Base-by-base conservation (phyloP, 805 yeast genomes). In the Wickerhamiella lipophila region DNA sequence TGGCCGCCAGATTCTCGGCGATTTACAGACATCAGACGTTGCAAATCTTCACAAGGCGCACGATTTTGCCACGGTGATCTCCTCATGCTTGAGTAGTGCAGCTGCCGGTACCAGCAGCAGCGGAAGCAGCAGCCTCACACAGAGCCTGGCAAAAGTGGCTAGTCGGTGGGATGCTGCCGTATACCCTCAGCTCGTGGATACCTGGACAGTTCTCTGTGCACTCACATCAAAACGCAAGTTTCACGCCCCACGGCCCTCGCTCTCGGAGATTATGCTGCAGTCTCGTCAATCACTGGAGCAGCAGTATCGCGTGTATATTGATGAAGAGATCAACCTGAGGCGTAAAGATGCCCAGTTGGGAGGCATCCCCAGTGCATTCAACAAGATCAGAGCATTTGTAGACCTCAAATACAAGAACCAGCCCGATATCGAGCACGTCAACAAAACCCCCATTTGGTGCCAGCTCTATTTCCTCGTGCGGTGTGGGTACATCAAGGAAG, bases 371-470 rank as follows among this genome's bases (percentile, higher is more conserved):
- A 77, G 84, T 1, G 79, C 79, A 54, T 68, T 79, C 40, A 81
- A 79, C 62, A 88, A 83, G 59, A 75, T 88, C 27, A 74, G 75
- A 52, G 77, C 81, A 74, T 83, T 59, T 63, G 76, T 58, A 72
- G 77, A 51, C 57, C 65, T 59, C 66, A 72, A 60, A 58, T 75
- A 64, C 60, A 65, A 63, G 36, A 55, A 56, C 52, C 67, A 67
- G 47, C 71, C 69, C 18, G 64, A 68, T 27, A 57, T 83, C 43
- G 72, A 81, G 36, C 67, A 81, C 49, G 79, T 86, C 21, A 88
- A 89, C 64, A 87, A 87, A 15, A 69, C 76, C 1, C 97, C 97
- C 8, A 76, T 92, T n/a, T 89, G 98, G 98, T 95, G 96, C 0
- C 67, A 86, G 34, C 66, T 92, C 9, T 92, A 82, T 61, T 89